Conservation (phyloP, 2,329 filamentous ascomycete genomes). For the Talaromyces sp. region DNA sequence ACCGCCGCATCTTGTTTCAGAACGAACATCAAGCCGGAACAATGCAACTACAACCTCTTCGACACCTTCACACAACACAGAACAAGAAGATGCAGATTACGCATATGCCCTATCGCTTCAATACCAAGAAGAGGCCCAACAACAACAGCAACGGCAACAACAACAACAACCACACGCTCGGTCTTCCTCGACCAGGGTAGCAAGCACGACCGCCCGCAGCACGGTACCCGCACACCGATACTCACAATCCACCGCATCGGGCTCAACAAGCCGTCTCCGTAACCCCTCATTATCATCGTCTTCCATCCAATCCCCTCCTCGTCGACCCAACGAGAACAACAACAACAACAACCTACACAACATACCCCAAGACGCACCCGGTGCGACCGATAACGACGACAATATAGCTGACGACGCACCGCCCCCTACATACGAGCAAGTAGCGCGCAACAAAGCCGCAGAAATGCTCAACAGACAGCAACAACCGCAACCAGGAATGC, state of each 20-base stretch:
- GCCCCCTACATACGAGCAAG: slow-evolving; percentile 65
- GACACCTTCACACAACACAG: slow-evolving; percentile 34
- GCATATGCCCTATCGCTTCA: slow-evolving; percentile 89
- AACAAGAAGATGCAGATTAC: slow-evolving; percentile 68
- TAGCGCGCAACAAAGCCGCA: slow-evolving; percentile 55
- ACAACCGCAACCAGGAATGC: not conserved
- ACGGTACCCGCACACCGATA: slow-evolving; percentile 4
- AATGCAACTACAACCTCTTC: not conserved
- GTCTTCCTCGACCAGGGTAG: slow-evolving; percentile 9
- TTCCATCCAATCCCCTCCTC: not conserved
- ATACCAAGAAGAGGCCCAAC: slow-evolving; percentile 74
- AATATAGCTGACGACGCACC: slow-evolving; percentile 47
- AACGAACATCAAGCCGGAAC: slow-evolving; percentile 27
- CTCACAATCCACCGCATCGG: slow-evolving; percentile 9
- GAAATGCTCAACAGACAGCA: slow-evolving; percentile 23
- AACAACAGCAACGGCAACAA: slow-evolving; percentile 58
- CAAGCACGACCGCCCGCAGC: not conserved
- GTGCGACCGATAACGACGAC: slow-evolving; percentile 27
- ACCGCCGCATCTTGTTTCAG: slow-evolving; percentile 22
- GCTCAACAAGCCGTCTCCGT: not conserved
- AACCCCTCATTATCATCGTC: slow-evolving; percentile 1
- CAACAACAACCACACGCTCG: slow-evolving; percentile 33
- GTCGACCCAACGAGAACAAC: slow-evolving; percentile 1
- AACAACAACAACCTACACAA: slow-evolving; percentile 42
- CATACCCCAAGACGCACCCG: slow-evolving; percentile 22